Evolutionary conservation across 495 filamentous ascomycete genomes (phyloP).

Genomic region (Penicillium ochrochloron): DNA sequence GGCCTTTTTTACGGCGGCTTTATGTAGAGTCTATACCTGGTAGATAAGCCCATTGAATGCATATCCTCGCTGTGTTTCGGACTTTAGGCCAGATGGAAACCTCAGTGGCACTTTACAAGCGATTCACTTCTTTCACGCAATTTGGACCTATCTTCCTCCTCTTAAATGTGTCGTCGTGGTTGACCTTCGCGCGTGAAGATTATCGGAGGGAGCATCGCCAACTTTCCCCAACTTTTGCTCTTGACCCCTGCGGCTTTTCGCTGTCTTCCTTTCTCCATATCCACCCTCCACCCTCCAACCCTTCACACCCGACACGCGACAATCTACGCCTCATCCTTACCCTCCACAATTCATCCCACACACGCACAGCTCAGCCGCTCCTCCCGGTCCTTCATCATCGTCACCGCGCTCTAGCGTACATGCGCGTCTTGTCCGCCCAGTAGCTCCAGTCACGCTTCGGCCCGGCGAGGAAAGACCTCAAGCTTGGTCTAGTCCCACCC

Average conservation of each 20-base stretch:
- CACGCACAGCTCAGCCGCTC: neutral
- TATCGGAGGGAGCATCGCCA: conserved; percentile 4
- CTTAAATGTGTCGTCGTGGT: neutral
- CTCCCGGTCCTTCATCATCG: neutral
- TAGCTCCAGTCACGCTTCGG: conserved; percentile 20
- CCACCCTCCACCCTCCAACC: conserved; percentile 6
- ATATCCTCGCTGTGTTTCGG: neutral
- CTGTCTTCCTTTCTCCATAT: conserved; percentile 15
- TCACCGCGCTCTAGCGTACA: neutral
- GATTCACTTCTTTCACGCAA: neutral
- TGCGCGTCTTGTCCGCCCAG: conserved; percentile 20
- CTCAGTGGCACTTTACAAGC: neutral
- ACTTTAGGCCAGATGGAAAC: conserved; percentile 4
- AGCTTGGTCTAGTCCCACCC: conserved; percentile 12
- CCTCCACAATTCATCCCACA: conserved; percentile 1
- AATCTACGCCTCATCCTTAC: neutral
- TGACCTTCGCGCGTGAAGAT: neutral
- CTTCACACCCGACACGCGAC: neutral
- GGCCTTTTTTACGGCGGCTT: neutral
- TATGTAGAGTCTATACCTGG: neutral
- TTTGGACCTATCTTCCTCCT: too few relatives aligned
- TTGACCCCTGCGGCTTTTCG: conserved; percentile 22
- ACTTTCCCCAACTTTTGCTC: conserved; percentile 29
- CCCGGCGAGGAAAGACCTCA: conserved; percentile 16
- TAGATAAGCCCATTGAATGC: neutral